These are phyloP conservation scores for Myrica gale DNA, from an alignment of 306 rosid species.

Conservation along the genomic window DNA sequence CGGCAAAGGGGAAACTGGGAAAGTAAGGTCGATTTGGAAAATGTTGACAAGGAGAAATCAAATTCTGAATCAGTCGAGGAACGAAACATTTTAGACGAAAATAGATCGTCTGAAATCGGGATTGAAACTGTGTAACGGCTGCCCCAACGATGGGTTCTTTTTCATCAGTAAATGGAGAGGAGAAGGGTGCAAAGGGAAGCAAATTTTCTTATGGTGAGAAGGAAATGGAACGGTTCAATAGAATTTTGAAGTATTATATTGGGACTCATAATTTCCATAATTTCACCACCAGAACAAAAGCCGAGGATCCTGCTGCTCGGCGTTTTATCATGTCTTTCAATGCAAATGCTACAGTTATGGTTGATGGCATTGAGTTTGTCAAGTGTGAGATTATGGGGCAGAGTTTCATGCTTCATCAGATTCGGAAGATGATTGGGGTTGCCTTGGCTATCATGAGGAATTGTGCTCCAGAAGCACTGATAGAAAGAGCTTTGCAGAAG, in stretches of 20 bases:
- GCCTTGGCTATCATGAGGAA: constrained; percentile 88
- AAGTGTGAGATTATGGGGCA: constrained; percentile 94
- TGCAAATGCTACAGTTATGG: constrained; percentile 45
- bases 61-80: constrained; percentile 31
- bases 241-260: constrained; percentile 57
- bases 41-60: constrained; percentile 17
- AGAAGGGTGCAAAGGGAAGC: constrained; percentile 37
- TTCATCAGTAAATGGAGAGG: constrained; percentile 40
- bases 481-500: constrained; percentile 72
- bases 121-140: constrained; percentile 30
- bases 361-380: constrained; percentile 74
- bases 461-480: constrained; percentile 68
- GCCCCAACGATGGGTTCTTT: constrained; percentile 21
- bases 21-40: constrained; percentile 30
- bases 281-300: constrained; percentile 91
- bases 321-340: constrained; percentile 73
- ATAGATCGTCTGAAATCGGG: constrained; percentile 31
- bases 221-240: constrained; percentile 72
- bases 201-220: constrained; percentile 63
- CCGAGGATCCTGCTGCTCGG: constrained; percentile 74
- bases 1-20: constrained; percentile 29
- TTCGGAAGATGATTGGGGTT: constrained; percentile 88
- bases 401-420: constrained; percentile 99
- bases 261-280: constrained; percentile 96
- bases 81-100: constrained; percentile 30